These are phyloP conservation scores for Hyphopichia fennica DNA, from an alignment of 1,139 yeast species.

Conservation along the genomic window DNA sequence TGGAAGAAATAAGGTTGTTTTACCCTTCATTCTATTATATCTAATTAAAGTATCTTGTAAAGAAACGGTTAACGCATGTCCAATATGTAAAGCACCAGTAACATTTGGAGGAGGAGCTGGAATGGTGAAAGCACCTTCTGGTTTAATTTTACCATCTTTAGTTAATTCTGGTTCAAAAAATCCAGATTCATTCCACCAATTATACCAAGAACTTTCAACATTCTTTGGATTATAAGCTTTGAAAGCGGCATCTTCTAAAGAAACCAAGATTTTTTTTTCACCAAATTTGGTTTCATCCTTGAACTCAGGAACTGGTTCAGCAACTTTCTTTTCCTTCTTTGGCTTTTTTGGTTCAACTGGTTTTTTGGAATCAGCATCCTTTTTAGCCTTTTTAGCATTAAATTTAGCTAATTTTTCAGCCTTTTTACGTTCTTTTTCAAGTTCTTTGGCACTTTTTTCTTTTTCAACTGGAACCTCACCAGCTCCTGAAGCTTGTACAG, in stretches of 20 bases:
- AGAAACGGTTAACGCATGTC: constrained; percentile 94
- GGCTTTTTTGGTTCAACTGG: constrained; percentile 55
- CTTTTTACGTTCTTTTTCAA: constrained; percentile 93
- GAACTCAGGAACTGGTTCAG: constrained; percentile 77
- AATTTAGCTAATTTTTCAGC: constrained; percentile 96
- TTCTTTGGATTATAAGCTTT: constrained; percentile 91
- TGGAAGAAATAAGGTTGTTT: constrained; percentile 88
- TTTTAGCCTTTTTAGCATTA: constrained; percentile 87
- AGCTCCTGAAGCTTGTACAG: constrained; percentile 7
- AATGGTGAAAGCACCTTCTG: constrained; percentile 82
- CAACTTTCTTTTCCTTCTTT: constrained; percentile 68
- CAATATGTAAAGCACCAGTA: constrained; percentile 98
- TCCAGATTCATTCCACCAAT: constrained; percentile 93
- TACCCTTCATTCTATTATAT: constrained; percentile 96
- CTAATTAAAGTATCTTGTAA: constrained; percentile 93
- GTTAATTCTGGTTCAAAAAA: constrained; percentile 85
- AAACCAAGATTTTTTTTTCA: constrained; percentile 81
- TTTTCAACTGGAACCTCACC: constrained; percentile 23
- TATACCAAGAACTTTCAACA: constrained; percentile 97
- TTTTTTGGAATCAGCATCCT: constrained; percentile 46
- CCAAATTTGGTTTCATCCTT: constrained; percentile 83
- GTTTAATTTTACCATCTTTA: constrained; percentile 69
- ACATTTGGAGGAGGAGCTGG: constrained; percentile 99
- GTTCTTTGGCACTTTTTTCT: constrained; percentile 67
- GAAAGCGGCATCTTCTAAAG: constrained; percentile 88